A percentile compares a stretch with the other conserved stretches of the same genome.
Conservation (phyloP, 2,329 filamentous ascomycete species). For the Claviceps arundinis region DNA sequence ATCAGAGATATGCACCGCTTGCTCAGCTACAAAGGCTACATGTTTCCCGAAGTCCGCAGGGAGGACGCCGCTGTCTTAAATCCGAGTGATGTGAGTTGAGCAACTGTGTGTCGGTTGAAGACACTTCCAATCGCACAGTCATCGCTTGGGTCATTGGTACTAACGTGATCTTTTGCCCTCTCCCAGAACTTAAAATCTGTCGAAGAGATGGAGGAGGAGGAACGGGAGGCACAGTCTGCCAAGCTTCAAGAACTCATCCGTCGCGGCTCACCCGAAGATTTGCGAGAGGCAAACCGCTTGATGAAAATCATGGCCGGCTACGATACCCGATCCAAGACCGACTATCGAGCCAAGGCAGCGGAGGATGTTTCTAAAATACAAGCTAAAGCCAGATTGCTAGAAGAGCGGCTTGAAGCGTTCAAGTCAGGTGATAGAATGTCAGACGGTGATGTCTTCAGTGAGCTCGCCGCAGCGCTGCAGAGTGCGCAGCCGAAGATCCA, state of each 20-base stretch:
- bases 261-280: slow-evolving; percentile 76
- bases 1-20: slow-evolving; percentile 96
- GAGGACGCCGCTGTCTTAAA: slow-evolving; percentile 96
- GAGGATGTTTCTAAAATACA: slow-evolving; percentile 92
- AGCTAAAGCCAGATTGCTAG: slow-evolving; percentile 81
- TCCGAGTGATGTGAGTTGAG: slow-evolving; percentile 71
- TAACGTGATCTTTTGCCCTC: neutral
- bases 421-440: slow-evolving; percentile 66
- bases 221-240: slow-evolving; percentile 87
- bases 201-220: slow-evolving; percentile 98
- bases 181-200: slow-evolving; percentile 80
- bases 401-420: slow-evolving; percentile 83
- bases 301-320: slow-evolving; percentile 99
- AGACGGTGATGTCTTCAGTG: slow-evolving; percentile 58
- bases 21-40: slow-evolving; percentile 91
- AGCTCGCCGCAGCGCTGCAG: slow-evolving; percentile 76
- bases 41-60: slow-evolving; percentile 79
- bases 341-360: slow-evolving; percentile 94
- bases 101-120: neutral
- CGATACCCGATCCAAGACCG: slow-evolving; percentile 88
- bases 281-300: slow-evolving; percentile 91
- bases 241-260: slow-evolving; percentile 95
- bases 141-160: slow-evolving; percentile 14
- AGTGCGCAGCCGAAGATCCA: slow-evolving; percentile 98
- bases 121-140: no score